Evolutionary conservation across 2,329 filamentous ascomycete genomes (phyloP).

Genomic region (Neopestalotiopsis sp.): DNA sequence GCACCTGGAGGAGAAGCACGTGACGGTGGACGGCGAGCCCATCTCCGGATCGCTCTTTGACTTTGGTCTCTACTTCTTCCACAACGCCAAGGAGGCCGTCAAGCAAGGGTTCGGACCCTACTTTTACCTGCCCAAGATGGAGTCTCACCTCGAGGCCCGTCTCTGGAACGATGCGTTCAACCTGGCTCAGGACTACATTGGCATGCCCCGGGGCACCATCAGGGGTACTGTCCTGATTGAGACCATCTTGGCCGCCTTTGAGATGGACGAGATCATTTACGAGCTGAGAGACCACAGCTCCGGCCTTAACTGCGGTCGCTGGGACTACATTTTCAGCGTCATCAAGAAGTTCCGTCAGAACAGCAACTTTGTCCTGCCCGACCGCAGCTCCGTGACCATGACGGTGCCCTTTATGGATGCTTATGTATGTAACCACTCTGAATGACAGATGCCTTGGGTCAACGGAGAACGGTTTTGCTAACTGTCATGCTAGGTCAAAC

Average conservation of each 20-base stretch:
- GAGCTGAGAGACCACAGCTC: constrained; percentile 96
- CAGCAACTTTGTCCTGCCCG: constrained; percentile 89
- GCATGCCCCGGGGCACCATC: constrained; percentile 88
- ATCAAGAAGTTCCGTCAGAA: constrained; percentile 99
- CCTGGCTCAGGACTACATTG: constrained; percentile 90
- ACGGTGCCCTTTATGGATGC: constrained; percentile 98
- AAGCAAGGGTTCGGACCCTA: constrained; percentile 88
- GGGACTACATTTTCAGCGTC: constrained; percentile 99
- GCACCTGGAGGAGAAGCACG: constrained; percentile 98
- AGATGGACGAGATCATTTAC: constrained; percentile 99
- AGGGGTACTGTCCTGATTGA: constrained; percentile 95
- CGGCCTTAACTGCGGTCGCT: constrained; percentile 96
- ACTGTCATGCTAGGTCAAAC: constrained; percentile 63
- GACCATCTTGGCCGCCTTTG: constrained; percentile 96
- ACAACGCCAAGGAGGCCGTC: constrained; percentile 91
- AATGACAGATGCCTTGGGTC: neutral
- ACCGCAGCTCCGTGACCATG: constrained; percentile 93
- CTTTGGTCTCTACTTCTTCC: constrained; percentile 98
- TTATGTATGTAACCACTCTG: constrained; percentile 59
- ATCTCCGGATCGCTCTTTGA: constrained; percentile 94
- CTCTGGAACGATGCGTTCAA: constrained; percentile 99
- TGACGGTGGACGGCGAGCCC: constrained; percentile 92
- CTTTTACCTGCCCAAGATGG: constrained; percentile 98
- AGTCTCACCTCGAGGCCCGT: constrained; percentile 94
- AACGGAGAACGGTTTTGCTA: neutral